phyloP scores from a whole-genome alignment of 139 green algal species.

The Micromonas commoda region DNA sequence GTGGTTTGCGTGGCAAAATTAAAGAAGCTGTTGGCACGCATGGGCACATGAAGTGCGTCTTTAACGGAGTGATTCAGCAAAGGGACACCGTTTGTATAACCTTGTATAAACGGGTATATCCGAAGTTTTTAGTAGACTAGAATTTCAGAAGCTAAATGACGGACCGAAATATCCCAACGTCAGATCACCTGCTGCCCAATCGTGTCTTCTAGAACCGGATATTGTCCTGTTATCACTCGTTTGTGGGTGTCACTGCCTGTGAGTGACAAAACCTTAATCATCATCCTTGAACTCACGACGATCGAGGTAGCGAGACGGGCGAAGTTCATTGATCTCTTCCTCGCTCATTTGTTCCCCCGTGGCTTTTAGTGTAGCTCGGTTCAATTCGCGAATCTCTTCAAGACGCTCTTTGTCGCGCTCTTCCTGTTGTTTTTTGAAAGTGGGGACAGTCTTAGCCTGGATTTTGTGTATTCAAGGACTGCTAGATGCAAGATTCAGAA shows the following conservation, averaged over 20 bases:
- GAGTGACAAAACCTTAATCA: conserved; percentile 16
- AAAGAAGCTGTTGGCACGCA: conserved; percentile 91
- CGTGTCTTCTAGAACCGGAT: no score
- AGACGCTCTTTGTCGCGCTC: conserved; percentile 24
- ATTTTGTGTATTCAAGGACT: no score
- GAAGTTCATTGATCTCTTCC: conserved; percentile 28
- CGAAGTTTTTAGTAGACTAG: conserved; percentile 40
- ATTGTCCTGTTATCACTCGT: neutral
- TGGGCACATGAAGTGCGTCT: conserved; percentile 89
- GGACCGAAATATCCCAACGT: no score
- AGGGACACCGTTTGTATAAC: conserved; percentile 81
- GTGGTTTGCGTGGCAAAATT: conserved; percentile 81
- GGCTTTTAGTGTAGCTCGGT: conserved; percentile 25
- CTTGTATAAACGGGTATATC: conserved; percentile 95
- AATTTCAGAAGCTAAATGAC: neutral
- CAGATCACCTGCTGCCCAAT: no score
- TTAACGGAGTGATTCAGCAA: conserved; percentile 85
- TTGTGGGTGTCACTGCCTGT: neutral
- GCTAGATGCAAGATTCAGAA: no score
- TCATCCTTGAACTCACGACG: conserved; percentile 27
- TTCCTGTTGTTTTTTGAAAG: no score
- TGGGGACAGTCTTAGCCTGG: no score
- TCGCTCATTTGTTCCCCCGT: conserved; percentile 28
- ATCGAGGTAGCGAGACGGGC: conserved; percentile 25
- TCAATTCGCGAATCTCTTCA: conserved; percentile 32